Base-by-base conservation (phyloP, 2,329 filamentous ascomycete genomes). In the Trichophyton mentagrophytes region DNA sequence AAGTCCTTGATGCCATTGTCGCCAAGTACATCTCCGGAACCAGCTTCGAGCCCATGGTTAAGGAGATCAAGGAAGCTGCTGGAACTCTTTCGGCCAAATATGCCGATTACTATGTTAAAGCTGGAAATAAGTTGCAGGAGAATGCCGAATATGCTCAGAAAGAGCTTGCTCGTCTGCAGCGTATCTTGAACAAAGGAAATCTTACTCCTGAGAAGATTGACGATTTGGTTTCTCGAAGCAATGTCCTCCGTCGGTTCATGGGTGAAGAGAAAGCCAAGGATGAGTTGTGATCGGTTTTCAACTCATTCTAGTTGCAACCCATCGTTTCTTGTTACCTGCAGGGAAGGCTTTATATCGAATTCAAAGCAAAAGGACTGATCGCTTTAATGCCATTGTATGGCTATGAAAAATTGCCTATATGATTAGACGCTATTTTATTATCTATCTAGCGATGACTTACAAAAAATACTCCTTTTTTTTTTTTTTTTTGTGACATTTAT, bases 81-180 rank as follows among this genome's bases (percentile, higher is more conserved):
- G 80, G 81, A 67, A 78, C 76, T 58, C 73, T 93, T 59, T 83
- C 86, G 76, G 85, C 86, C 74, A 89, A 89, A 79, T 95, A 92
- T 71, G 89, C 89, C 55, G 82, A 91, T 76, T 99, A 99, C 83
- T 97, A 99, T 75, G 80, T 93, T 73, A 89, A 89, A 73, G 90
- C 95, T 60, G 87, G 93, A 63, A 84, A 89, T 72, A 97, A 96
- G 84, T 78, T 93, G 65, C 80, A 79, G 71, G 80, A 86, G 74
- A 95, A 87, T 77, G 80, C 87, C 64, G 86, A 80, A 59, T 96
- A 89, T 71, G 89, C 85, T 57, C 78, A 83, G 71, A 97, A 96
- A 84, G 92, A 97, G 80, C 79, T 91, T 64, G 81, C 85, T 63
- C 84, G 92, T 65, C 80, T 97, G 64, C 82, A 89, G 68, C 85